These are phyloP conservation scores for Ascomycota sp. DNA, from an alignment of 2,329 filamentous ascomycete genomes.

Conservation along the genomic window DNA sequence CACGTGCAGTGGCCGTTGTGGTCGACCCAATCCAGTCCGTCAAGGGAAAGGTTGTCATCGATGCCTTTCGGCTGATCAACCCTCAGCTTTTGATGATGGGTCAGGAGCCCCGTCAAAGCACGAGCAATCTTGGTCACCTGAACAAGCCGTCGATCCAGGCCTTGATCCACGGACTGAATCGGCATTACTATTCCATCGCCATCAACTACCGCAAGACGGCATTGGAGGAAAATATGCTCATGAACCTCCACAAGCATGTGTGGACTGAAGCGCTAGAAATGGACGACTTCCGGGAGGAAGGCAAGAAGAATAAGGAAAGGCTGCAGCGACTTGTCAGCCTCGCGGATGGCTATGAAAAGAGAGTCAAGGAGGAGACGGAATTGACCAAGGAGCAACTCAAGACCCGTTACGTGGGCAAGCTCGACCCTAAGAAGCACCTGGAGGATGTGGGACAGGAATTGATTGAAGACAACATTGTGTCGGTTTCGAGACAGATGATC, in stretches of 20 bases:
- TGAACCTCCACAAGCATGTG: constrained; percentile 98
- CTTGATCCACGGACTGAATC: constrained; percentile 90
- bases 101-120: constrained; percentile 92
- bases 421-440: constrained; percentile 98
- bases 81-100: constrained; percentile 95
- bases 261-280: constrained; percentile 97
- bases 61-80: constrained; percentile 96
- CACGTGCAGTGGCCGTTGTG: constrained; percentile 89
- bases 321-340: constrained; percentile 74
- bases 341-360: constrained; percentile 93
- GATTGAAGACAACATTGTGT: constrained; percentile 98
- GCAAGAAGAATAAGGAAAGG: constrained; percentile 66
- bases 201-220: constrained; percentile 98
- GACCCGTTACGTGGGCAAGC: constrained; percentile 96
- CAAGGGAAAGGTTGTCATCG: constrained; percentile 98
- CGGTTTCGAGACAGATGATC: constrained; percentile 97
- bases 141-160: constrained; percentile 99
- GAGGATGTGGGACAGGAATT: constrained; percentile 90
- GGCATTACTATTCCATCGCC: constrained; percentile 97
- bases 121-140: constrained; percentile 89
- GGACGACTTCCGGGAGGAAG: constrained; percentile 82
- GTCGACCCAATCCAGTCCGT: constrained; percentile 98
- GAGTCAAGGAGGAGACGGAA: constrained; percentile 96
- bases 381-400: constrained; percentile 93
- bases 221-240: constrained; percentile 97